Evolutionary conservation across 441 rosid species (phyloP), one percentile per base, ranked within the genome.

Genomic region (Codiaeum variegatum): DNA sequence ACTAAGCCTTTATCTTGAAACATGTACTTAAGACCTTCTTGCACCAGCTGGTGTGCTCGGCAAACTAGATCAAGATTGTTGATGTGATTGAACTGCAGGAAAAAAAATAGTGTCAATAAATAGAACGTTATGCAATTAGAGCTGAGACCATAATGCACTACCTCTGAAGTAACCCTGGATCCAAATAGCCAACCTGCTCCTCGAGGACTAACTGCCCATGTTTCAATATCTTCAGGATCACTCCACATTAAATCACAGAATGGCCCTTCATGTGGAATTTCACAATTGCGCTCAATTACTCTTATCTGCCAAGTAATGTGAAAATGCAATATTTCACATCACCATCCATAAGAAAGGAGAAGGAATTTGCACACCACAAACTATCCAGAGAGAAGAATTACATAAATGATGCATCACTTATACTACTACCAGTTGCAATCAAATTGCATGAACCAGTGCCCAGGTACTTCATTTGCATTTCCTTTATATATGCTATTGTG

Each of bases 181-280:
- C 99, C 99, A 76, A 96, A 96, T 77, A 96, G 99, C 99, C 99
- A 96, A 78, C 98, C 99, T 60, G 99, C 99, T 76, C 99, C 99
- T 73, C 99, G 86, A 46, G 99, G 99, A 86, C 99, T 96, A 63
- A 96, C 98, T 69, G 99, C 99, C 99, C 99, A 96, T 76, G 98
- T 90, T 83, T 96, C 99, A 79, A 96, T 96, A 77, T 96, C 99
- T 85, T 96, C 99, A 62, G 99, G 99, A 82, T 96, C 99, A 73
- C 98, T 93, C 99, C 99, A 96, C 98, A 96, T 93, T 55, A 96
- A 95, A 85, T 96, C 99, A 82, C 99, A 96, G 79, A 96, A 93
- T 54, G 98, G 98, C 65, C 99, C 99, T 87, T 96, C 99, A 73
- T 96, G 99, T 5, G 99, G 98, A 78, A 96, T 93, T 83, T 96